phyloP scores from a whole-genome alignment of 1,139 yeast species.

The Pichia sp. region DNA sequence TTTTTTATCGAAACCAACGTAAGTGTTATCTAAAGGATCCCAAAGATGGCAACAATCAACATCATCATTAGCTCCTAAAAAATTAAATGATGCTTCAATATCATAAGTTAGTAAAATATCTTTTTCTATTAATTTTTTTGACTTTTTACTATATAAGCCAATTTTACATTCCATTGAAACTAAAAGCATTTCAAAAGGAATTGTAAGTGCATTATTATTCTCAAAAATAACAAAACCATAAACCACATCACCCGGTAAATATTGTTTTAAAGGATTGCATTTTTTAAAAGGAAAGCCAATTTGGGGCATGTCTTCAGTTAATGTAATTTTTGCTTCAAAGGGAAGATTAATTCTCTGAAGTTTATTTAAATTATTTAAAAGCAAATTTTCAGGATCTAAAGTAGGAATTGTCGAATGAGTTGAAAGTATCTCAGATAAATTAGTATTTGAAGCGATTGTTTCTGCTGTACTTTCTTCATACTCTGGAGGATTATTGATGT shows the following conservation, averaged over 20 bases:
- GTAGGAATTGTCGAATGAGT: slow-evolving; percentile 13
- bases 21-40: slow-evolving; percentile 37
- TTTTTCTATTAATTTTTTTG: not conserved
- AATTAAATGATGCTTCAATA: slow-evolving; percentile 37
- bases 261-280: slow-evolving; percentile 21
- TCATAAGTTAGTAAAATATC: slow-evolving; percentile 31
- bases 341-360: slow-evolving; percentile 27
- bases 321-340: slow-evolving; percentile 3
- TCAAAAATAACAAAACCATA: slow-evolving; percentile 46
- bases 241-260: slow-evolving; percentile 47
- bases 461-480: slow-evolving; percentile 17
- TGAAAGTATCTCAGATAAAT: not conserved
- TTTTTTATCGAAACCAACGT: slow-evolving; percentile 37
- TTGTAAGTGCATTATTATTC: slow-evolving; percentile 35
- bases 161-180: slow-evolving; percentile 49
- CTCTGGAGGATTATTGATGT: slow-evolving; percentile 17
- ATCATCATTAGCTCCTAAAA: slow-evolving; percentile 22
- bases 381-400: slow-evolving; percentile 26
- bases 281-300: not conserved
- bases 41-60: not conserved
- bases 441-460: not conserved
- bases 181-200: slow-evolving; percentile 51
- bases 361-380: slow-evolving; percentile 32
- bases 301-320: slow-evolving; percentile 4
- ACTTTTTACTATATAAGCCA: slow-evolving; percentile 3